A percentile compares a stretch with the other conserved stretches of the same genome.
These are phyloP conservation scores for Fusarium neocosmosporiellum DNA, from an alignment of 2,329 filamentous ascomycete genomes.

Conservation along the genomic window DNA sequence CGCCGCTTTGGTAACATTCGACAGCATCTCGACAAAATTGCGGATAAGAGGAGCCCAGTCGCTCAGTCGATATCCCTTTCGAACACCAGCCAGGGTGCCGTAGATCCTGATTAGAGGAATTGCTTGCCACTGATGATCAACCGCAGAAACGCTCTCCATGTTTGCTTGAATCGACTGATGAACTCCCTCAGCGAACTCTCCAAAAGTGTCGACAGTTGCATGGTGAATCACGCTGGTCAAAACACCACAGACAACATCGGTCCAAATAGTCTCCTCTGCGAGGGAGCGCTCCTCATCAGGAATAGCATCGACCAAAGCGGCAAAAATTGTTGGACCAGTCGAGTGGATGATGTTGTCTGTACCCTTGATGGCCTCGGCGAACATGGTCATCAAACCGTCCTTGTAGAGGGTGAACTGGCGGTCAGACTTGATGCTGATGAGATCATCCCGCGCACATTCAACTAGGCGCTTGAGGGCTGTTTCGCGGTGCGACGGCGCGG, in stretches of 20 bases:
- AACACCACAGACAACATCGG: slow-evolving; percentile 77
- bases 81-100: slow-evolving; percentile 79
- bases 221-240: slow-evolving; percentile 87
- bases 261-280: slow-evolving; percentile 63
- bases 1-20: slow-evolving; percentile 55
- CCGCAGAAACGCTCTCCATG: slow-evolving; percentile 46
- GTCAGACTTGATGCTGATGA: slow-evolving; percentile 64
- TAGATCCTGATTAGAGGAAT: slow-evolving; percentile 69
- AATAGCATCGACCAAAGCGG: slow-evolving; percentile 62
- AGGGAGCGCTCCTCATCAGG: slow-evolving; percentile 63
- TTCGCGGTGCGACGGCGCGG: slow-evolving; percentile 79
- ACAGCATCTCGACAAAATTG: slow-evolving; percentile 64
- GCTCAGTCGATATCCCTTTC: slow-evolving; percentile 79
- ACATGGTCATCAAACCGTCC: slow-evolving; percentile 91
- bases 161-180: slow-evolving; percentile 59
- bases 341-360: slow-evolving; percentile 70
- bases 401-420: slow-evolving; percentile 77
- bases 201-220: slow-evolving; percentile 78
- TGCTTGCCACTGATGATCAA: slow-evolving; percentile 49
- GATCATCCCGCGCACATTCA: slow-evolving; percentile 76
- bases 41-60: slow-evolving; percentile 77
- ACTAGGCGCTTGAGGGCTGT: slow-evolving; percentile 78
- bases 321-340: slow-evolving; percentile 65
- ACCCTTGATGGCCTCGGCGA: slow-evolving; percentile 82
- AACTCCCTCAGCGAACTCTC: slow-evolving; percentile 72